These are phyloP conservation scores for Trichoderma cornu-damae DNA, from an alignment of 2,329 filamentous ascomycete species.

Conservation along the genomic window DNA sequence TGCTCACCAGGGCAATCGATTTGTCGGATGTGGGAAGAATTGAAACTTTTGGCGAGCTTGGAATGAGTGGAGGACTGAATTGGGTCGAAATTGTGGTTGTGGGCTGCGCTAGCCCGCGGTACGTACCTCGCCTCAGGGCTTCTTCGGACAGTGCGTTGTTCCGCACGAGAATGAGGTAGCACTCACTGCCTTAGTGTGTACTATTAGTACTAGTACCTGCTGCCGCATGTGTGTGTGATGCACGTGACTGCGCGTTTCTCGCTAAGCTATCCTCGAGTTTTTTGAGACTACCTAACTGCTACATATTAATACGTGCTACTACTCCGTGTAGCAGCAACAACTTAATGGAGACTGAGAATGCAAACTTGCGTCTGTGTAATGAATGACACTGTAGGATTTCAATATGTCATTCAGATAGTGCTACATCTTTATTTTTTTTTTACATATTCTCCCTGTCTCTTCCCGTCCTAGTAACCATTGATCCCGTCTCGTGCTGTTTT, in stretches of 20 bases:
- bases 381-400: neutral
- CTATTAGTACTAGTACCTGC: too few species aligned
- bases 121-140: conserved; percentile 31
- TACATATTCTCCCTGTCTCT: neutral
- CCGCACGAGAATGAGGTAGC: too few species aligned
- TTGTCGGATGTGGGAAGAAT: conserved; percentile 37
- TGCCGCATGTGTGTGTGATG: neutral
- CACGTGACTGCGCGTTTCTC: neutral
- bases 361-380: neutral
- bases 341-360: neutral
- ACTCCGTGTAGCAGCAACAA: neutral
- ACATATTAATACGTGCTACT: too few species aligned
- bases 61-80: conserved; percentile 30
- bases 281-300: too few species aligned
- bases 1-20: conserved; percentile 47
- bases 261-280: neutral
- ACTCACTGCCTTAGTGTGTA: too few species aligned
- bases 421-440: neutral
- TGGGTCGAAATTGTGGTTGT: conserved; percentile 39
- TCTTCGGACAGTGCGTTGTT: conserved; percentile 25
- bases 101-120: conserved; percentile 35
- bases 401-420: neutral
- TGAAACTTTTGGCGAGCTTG: conserved; percentile 35
- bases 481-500: neutral
- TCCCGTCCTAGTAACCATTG: neutral